Percentiles rank a stretch among this genome's conserved stretches.
Conservation (phyloP, 169 alveolate genomes). For the Eimeria acervulina region DNA sequence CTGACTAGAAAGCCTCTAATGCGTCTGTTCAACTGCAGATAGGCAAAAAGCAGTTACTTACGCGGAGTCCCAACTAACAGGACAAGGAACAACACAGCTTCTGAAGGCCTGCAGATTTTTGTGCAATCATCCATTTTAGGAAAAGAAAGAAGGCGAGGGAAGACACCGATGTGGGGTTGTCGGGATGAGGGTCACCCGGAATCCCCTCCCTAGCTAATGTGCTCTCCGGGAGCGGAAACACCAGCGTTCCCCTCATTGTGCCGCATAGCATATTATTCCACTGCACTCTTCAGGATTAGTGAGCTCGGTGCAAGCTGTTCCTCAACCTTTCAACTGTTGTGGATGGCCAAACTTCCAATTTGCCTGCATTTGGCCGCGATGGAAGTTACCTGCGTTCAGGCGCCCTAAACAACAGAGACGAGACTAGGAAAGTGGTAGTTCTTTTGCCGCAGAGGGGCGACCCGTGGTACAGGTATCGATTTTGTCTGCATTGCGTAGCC, state of each 20-base stretch:
- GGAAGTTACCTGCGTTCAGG: neutral
- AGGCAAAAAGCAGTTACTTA: neutral
- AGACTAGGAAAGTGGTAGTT: neutral
- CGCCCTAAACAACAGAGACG: neutral
- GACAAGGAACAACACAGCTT: neutral
- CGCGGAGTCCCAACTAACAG: neutral
- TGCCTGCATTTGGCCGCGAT: neutral
- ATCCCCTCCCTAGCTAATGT: slow-evolving; percentile 33
- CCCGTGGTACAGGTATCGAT: neutral
- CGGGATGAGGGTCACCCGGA: slow-evolving; percentile 20
- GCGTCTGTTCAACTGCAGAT: neutral
- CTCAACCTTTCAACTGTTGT: neutral
- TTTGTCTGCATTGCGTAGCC: neutral
- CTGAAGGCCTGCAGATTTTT: neutral
- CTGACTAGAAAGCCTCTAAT: neutral
- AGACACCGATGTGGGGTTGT: neutral
- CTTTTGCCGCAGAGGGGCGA: too few relatives aligned
- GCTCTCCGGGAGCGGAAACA: neutral
- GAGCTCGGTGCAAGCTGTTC: neutral
- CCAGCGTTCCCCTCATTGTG: neutral
- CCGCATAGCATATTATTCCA: neutral
- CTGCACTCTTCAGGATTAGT: neutral
- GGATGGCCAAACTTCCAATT: neutral
- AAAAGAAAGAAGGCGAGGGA: neutral
- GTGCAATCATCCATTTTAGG: neutral